Percentiles rank a stretch among this genome's conserved stretches.
These are phyloP conservation scores for Colletotrichum paranaense DNA, from an alignment of 2,329 filamentous ascomycete genomes.

Conservation along the genomic window DNA sequence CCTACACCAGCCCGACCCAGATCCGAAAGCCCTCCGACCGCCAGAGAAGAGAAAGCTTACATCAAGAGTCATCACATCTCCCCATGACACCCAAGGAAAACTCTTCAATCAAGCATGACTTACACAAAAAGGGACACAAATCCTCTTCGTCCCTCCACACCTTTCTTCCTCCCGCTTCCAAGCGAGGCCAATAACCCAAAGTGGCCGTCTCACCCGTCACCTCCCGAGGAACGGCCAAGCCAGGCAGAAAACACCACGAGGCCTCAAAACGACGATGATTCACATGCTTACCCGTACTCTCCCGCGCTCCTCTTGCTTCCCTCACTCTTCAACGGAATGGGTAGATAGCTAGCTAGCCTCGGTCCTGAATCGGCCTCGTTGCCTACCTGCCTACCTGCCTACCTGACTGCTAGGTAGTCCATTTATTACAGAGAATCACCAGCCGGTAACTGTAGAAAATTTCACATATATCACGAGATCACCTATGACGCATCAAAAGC, in stretches of 20 bases:
- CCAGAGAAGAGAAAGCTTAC: not conserved
- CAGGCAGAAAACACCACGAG: not conserved
- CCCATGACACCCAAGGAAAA: not conserved
- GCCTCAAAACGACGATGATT: not conserved
- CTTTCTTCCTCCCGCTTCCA: not conserved
- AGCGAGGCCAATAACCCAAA: not conserved
- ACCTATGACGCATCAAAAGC: not conserved
- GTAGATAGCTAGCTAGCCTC: not conserved
- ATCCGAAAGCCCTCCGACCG: no score
- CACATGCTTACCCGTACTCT: not conserved
- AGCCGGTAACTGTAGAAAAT: not conserved
- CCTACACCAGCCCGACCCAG: no score
- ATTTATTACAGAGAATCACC: no score
- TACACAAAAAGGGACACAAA: not conserved
- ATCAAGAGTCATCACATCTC: not conserved
- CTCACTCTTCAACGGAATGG: not conserved
- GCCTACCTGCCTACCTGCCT: not conserved
- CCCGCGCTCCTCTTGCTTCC: not conserved
- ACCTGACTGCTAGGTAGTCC: no score
- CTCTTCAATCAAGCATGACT: not conserved
- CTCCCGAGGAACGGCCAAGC: not conserved
- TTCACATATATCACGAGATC: not conserved
- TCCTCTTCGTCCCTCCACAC: not conserved
- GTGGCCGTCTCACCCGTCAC: not conserved
- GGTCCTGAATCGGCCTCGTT: not conserved